Percentiles rank a stretch among this genome's conserved stretches.
Evolutionary conservation across 495 filamentous ascomycete species (phyloP).

Genomic region (Tuber aestivum): DNA sequence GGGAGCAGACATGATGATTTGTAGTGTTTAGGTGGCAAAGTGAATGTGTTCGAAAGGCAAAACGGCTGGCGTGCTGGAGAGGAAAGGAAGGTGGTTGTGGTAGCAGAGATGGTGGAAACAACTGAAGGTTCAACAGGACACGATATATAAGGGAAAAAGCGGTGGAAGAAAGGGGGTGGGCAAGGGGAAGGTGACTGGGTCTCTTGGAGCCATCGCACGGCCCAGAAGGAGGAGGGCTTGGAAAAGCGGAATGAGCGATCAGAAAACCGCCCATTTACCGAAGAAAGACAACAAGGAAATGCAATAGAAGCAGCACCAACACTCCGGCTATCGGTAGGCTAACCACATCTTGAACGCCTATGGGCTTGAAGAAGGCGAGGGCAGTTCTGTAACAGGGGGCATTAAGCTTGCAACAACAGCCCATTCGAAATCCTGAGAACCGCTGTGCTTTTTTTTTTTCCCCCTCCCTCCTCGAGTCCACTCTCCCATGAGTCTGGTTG

Average conservation of each 20-base stretch:
- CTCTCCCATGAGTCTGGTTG: too few relatives aligned
- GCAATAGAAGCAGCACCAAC: background rate
- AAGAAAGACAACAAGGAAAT: constrained; percentile 4
- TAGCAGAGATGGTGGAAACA: background rate
- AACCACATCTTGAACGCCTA: background rate
- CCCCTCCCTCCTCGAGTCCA: background rate
- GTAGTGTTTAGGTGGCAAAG: constrained; percentile 9
- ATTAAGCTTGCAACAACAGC: background rate
- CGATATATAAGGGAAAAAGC: constrained; percentile 32
- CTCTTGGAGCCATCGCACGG: constrained; percentile 33
- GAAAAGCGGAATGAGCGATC: constrained; percentile 33
- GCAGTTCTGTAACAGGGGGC: background rate
- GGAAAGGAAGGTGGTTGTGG: constrained; percentile 7
- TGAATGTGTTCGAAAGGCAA: background rate
- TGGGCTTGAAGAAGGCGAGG: background rate
- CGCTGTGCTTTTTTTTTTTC: background rate
- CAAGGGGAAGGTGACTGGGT: constrained; percentile 18
- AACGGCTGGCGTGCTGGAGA: constrained; percentile 1
- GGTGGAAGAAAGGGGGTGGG: background rate
- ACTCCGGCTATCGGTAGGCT: background rate
- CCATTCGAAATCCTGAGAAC: background rate
- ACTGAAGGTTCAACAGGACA: constrained; percentile 16
- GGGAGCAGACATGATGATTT: constrained; percentile 27
- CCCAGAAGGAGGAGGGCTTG: constrained; percentile 28
- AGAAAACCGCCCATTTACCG: constrained; percentile 24